Evolutionary conservation across 257 asterid species (phyloP), one percentile per base, ranked within the genome.

Genomic region (Ajuga chamaepitys): DNA sequence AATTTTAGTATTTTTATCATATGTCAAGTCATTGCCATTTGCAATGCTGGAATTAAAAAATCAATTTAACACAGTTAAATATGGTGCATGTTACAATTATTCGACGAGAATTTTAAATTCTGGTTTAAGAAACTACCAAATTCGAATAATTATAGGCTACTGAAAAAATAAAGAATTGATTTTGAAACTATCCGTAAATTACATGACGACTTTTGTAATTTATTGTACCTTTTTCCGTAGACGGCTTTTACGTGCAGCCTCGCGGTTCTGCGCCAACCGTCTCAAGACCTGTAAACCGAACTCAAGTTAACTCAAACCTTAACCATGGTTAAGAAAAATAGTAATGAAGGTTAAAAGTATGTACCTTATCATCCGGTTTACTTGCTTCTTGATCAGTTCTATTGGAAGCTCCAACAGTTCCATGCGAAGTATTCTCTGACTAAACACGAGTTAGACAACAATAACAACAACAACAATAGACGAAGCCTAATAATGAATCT

Each of bases 221-320:
- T n/a, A n/a, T n/a, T n/a, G 30, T 76, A 86, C 96, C 95, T 89
- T 89, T 78, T 86, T 89, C 62, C 95, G 73, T 47, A 85, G 68
- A 38, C 91, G 97, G 57, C 95, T 82, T 75, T 85, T 86, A 52
- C 89, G 87, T 73, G 97, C 95, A 74, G 95, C 93, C 75, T 89
- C 95, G 0, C 97, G 95, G 73, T 89, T 86, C 80, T 89, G 97
- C 18, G 89, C 93, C 28, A 89, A 78, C 28, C 95, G 97, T 75
- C 95, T 78, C 72, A 45, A 52, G 40, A 71, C 90, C 95, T 84
- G 65, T n/a, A 25, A 58, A 18, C 42, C 67, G 41, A 47, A 62
- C 28, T 24, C n/a, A n/a, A 50, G 35, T 12, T 35, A 55, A 42
- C 24, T 48, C 20, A 53, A 25, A 55, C n/a, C 16, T 47, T 52